phyloP scores from a whole-genome alignment of 2,329 filamentous ascomycete genomes.

The Ophioceras dolichostomum region DNA sequence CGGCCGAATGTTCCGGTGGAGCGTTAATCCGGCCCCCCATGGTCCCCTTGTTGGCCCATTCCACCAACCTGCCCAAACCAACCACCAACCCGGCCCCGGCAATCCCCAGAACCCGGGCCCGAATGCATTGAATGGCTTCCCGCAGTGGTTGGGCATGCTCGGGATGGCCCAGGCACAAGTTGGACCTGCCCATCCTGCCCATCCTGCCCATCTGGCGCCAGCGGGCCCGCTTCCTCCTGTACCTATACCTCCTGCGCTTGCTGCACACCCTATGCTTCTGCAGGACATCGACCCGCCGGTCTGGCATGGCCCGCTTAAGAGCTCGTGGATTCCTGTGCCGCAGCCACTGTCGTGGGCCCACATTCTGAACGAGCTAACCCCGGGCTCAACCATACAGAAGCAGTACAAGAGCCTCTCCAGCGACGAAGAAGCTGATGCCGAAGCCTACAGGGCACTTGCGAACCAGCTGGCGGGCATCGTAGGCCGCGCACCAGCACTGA shows the following conservation, averaged over 20 bases:
- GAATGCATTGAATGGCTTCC: too few relatives aligned
- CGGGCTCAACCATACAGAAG: conserved; percentile 15
- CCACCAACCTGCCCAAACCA: not conserved
- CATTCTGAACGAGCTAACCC: conserved; percentile 28
- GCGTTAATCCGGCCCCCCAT: not conserved
- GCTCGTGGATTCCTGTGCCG: conserved; percentile 9
- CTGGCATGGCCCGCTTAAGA: conserved; percentile 1
- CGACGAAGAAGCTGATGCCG: too few relatives aligned
- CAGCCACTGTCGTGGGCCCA: conserved; percentile 25
- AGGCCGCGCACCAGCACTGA: too few relatives aligned
- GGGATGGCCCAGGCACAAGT: not conserved
- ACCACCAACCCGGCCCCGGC: not conserved
- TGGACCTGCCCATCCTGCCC: too few relatives aligned
- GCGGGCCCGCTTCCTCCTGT: not conserved
- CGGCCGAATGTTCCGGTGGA: conserved; percentile 4
- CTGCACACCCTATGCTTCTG: not conserved
- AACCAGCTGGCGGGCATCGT: not conserved
- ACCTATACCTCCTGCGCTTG: too few relatives aligned
- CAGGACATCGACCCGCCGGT: not conserved
- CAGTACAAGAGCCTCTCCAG: not conserved
- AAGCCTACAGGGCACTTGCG: too few relatives aligned
- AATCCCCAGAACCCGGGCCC: not conserved
- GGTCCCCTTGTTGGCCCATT: not conserved
- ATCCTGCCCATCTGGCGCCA: too few relatives aligned
- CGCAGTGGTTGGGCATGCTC: not conserved